Conservation (phyloP, 2,329 filamentous ascomycete species). For the Bimuria novae-zelandiae region DNA sequence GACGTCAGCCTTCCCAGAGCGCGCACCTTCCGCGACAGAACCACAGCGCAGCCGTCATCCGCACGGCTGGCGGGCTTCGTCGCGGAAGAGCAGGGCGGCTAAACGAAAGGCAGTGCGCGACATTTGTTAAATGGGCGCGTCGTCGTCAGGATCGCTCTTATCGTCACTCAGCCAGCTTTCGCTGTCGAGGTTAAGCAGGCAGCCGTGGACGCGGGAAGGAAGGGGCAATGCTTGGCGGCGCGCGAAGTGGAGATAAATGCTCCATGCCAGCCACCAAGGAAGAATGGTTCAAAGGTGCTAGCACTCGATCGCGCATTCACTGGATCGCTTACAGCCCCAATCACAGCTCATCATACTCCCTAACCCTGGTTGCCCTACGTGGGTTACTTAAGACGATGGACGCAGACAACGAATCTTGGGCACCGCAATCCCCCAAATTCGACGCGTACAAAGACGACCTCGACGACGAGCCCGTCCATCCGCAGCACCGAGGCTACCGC, state of each 20-base stretch:
- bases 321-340: conserved; percentile 25
- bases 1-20: conserved; percentile 29
- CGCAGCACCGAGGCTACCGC: conserved; percentile 45
- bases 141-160: conserved; percentile 32
- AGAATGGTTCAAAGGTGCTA: no score
- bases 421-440: conserved; percentile 52
- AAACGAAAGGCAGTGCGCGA: conserved; percentile 11
- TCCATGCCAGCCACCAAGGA: no score
- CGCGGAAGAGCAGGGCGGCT: conserved; percentile 13
- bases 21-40: conserved; percentile 23
- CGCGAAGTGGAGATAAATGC: no score
- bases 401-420: conserved; percentile 33
- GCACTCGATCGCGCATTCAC: no score
- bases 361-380: conserved; percentile 16
- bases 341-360: conserved; percentile 8
- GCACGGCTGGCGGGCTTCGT: conserved; percentile 33
- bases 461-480: conserved; percentile 43
- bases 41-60: conserved; percentile 14
- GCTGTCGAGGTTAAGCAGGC: no score
- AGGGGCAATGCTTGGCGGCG: not conserved
- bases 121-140: conserved; percentile 25
- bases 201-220: not conserved
- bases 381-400: conserved; percentile 32
- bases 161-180: conserved; percentile 37
- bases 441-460: conserved; percentile 52